Percentiles rank a stretch among this genome's conserved stretches.
Evolutionary conservation across 176 grass and related monocot genomes (phyloP).

Genomic region (Avena insularis): DNA sequence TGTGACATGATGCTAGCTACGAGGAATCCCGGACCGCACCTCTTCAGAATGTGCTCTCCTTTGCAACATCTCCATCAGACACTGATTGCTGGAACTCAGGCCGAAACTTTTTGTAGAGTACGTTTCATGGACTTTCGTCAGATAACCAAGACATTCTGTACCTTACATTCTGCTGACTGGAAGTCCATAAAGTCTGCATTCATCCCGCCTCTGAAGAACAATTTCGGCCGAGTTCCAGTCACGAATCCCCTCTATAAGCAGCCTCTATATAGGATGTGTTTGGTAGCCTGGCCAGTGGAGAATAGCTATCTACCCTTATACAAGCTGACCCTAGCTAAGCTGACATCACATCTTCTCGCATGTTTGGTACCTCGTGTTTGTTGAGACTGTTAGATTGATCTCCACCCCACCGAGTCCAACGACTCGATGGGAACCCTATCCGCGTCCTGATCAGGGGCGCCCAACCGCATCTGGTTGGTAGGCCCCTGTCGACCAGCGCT

Average conservation of each 20-base stretch:
- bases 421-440: too few species aligned
- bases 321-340: too few species aligned
- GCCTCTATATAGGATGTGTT: too few species aligned
- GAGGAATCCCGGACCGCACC: neutral
- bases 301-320: too few species aligned
- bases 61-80: slow-evolving; percentile 37
- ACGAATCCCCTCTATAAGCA: slow-evolving; percentile 37
- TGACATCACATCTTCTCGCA: too few species aligned
- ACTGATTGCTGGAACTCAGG: neutral
- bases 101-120: neutral
- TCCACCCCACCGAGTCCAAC: too few species aligned
- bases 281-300: too few species aligned
- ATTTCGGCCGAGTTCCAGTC: slow-evolving; percentile 31
- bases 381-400: too few species aligned
- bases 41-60: slow-evolving; percentile 17
- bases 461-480: too few species aligned
- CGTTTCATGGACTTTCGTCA: slow-evolving; percentile 5
- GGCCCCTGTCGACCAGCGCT: too few species aligned
- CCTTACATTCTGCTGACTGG: neutral
- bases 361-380: too few species aligned
- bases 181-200: slow-evolving; percentile 40
- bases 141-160: neutral
- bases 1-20: neutral
- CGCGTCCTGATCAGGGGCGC: too few species aligned
- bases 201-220: neutral